Percentiles rank a stretch among this genome's conserved stretches.
These are phyloP conservation scores for Sophora flavescens DNA, from an alignment of 306 rosid species.

Conservation along the genomic window DNA sequence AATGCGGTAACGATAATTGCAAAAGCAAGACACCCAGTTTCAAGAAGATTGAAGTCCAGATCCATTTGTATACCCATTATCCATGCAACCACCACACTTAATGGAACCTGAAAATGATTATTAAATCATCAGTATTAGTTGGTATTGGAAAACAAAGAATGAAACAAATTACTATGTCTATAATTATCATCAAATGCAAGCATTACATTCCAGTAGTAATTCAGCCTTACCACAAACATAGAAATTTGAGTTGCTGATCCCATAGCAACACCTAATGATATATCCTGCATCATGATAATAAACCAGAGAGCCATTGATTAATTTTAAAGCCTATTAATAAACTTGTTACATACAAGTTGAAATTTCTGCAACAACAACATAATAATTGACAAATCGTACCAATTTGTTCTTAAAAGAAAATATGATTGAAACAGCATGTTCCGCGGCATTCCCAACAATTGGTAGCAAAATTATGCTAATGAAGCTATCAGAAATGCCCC, in stretches of 20 bases:
- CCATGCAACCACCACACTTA: slow-evolving; percentile 89
- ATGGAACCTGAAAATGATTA: slow-evolving; percentile 71
- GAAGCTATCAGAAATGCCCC: slow-evolving; percentile 96
- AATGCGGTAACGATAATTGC: slow-evolving; percentile 78
- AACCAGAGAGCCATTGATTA: not conserved
- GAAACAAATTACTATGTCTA: slow-evolving; percentile 2
- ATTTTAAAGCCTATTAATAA: not conserved
- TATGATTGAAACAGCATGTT: slow-evolving; percentile 93
- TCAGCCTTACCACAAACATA: slow-evolving; percentile 79
- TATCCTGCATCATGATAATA: slow-evolving; percentile 68
- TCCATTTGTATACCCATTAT: slow-evolving; percentile 85
- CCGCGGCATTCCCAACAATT: slow-evolving; percentile 98
- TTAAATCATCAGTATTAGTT: slow-evolving; percentile 7
- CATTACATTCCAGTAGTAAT: not conserved
- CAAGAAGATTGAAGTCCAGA: slow-evolving; percentile 82
- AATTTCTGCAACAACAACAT: not conserved
- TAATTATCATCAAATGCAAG: not conserved
- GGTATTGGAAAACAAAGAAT: not conserved
- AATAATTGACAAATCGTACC: slow-evolving; percentile 52
- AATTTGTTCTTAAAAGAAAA: slow-evolving; percentile 93
- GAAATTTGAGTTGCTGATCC: slow-evolving; percentile 97
- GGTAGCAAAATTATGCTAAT: slow-evolving; percentile 92
- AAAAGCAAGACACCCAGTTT: slow-evolving; percentile 84
- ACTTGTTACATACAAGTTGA: not conserved
- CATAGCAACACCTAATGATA: slow-evolving; percentile 88